Percentiles rank a stretch among this genome's conserved stretches.
phyloP scores from a whole-genome alignment of 352 stramenopile genomes.

The Phytophthora aleatoria region DNA sequence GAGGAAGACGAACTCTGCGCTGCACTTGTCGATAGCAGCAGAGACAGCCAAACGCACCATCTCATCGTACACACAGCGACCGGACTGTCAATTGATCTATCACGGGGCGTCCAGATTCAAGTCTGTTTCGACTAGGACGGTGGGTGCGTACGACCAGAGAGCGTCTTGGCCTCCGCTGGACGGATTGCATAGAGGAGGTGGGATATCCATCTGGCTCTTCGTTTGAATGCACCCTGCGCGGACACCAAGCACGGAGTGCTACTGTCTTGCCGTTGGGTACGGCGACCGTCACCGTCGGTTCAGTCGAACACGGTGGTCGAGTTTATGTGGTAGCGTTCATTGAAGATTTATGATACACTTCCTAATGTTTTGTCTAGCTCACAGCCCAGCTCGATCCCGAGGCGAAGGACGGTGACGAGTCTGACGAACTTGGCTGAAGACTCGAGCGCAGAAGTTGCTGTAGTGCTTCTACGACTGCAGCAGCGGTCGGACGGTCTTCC shows the following conservation, averaged over 20 bases:
- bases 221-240: neutral
- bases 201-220: conserved; percentile 17
- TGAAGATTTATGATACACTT: neutral
- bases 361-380: conserved; percentile 15
- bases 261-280: conserved; percentile 21
- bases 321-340: neutral
- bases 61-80: neutral
- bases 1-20: conserved; percentile 23
- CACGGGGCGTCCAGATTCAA: conserved; percentile 2
- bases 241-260: conserved; percentile 12
- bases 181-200: conserved; percentile 18
- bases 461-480: conserved; percentile 36
- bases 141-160: conserved; percentile 11
- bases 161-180: conserved; percentile 29
- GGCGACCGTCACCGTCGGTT: conserved; percentile 1
- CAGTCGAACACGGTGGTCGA: conserved; percentile 5
- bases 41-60: neutral
- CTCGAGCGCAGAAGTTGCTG: conserved; percentile 28
- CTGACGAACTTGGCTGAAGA: conserved; percentile 13
- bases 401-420: conserved; percentile 25
- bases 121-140: neutral
- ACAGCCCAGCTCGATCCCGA: conserved; percentile 26
- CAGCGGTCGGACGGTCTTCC: conserved; percentile 33
- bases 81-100: conserved; percentile 14
- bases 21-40: neutral